These are phyloP conservation scores for Leccinellum rugosiceps DNA, from an alignment of 768 basidiomycete genomes.

Conservation along the genomic window DNA sequence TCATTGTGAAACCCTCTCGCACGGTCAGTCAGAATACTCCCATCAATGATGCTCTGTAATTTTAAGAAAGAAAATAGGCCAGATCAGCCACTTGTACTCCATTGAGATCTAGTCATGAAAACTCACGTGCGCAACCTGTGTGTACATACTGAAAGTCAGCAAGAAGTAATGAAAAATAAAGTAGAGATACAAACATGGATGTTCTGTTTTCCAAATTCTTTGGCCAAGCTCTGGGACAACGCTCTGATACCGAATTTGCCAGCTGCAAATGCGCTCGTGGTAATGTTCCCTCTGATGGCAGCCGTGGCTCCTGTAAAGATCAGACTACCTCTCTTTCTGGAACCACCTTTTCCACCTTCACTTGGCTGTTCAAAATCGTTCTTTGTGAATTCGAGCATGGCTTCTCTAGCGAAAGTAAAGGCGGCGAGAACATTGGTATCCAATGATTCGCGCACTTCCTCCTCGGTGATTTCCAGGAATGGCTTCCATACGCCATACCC, in stretches of 20 bases:
- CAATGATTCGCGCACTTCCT: slow-evolving; percentile 50
- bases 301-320: slow-evolving; percentile 77
- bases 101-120: background rate
- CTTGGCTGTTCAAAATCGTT: slow-evolving; percentile 43
- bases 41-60: slow-evolving; percentile 65
- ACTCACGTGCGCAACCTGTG: slow-evolving; percentile 64
- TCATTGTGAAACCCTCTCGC: slow-evolving; percentile 29
- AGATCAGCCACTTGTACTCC: background rate
- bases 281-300: slow-evolving; percentile 55
- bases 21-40: slow-evolving; percentile 45
- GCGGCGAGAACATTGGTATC: slow-evolving; percentile 55
- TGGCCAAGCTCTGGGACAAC: slow-evolving; percentile 66
- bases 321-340: slow-evolving; percentile 59
- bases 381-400: slow-evolving; percentile 56
- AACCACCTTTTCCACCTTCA: slow-evolving; percentile 35
- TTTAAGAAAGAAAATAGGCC: background rate
- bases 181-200: slow-evolving; percentile 51
- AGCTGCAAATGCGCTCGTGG: slow-evolving; percentile 60
- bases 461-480: slow-evolving; percentile 60
- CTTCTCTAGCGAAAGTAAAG: slow-evolving; percentile 62
- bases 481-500: slow-evolving; percentile 58
- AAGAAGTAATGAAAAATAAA: background rate
- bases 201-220: slow-evolving; percentile 71
- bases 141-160: background rate
- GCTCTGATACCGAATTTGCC: slow-evolving; percentile 62